Percentiles rank a stretch among this genome's conserved stretches.
phyloP scores from a whole-genome alignment of 2,329 filamentous ascomycete genomes.

The Curvularia sp. region DNA sequence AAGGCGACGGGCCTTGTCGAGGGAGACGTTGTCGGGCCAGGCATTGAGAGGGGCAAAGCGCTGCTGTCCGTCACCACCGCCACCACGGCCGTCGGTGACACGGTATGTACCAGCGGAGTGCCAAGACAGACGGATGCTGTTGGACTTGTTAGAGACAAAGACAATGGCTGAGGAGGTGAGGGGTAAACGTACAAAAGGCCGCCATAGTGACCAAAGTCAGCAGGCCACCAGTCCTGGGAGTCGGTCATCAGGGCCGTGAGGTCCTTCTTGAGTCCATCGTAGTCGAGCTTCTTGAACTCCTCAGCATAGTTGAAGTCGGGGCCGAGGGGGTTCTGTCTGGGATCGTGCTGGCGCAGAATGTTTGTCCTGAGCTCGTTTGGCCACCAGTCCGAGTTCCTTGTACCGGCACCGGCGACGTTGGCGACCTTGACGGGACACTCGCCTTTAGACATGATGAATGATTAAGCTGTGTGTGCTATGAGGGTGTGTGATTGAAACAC shows the following conservation, averaged over 20 bases:
- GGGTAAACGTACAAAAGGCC: slow-evolving; percentile 65
- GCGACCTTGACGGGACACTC: slow-evolving; percentile 46
- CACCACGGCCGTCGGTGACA: slow-evolving; percentile 75
- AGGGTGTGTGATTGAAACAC: slow-evolving; percentile 14
- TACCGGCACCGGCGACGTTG: slow-evolving; percentile 65
- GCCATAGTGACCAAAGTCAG: slow-evolving; percentile 82
- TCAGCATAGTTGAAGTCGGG: slow-evolving; percentile 74
- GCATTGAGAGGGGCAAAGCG: slow-evolving; percentile 81
- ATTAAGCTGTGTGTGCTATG: slow-evolving; percentile 23
- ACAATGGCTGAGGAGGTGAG: neutral
- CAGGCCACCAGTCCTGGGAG: slow-evolving; percentile 82
- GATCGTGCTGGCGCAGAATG: slow-evolving; percentile 75
- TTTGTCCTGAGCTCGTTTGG: slow-evolving; percentile 71
- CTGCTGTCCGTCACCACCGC: slow-evolving; percentile 76
- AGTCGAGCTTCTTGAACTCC: slow-evolving; percentile 76
- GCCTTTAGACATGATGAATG: slow-evolving; percentile 41
- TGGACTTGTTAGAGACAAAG: slow-evolving; percentile 11
- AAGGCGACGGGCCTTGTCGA: slow-evolving; percentile 81
- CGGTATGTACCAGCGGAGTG: slow-evolving; percentile 82
- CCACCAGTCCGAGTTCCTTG: slow-evolving; percentile 76
- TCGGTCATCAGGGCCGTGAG: slow-evolving; percentile 74
- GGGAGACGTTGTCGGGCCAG: slow-evolving; percentile 80
- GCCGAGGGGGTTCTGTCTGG: slow-evolving; percentile 67
- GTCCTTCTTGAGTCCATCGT: slow-evolving; percentile 76
- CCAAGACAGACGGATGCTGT: slow-evolving; percentile 75